Evolutionary conservation across 164 flowering plant genomes (phyloP), one percentile per base, ranked within the genome.

Genomic region (Vitis rotundifolia): DNA sequence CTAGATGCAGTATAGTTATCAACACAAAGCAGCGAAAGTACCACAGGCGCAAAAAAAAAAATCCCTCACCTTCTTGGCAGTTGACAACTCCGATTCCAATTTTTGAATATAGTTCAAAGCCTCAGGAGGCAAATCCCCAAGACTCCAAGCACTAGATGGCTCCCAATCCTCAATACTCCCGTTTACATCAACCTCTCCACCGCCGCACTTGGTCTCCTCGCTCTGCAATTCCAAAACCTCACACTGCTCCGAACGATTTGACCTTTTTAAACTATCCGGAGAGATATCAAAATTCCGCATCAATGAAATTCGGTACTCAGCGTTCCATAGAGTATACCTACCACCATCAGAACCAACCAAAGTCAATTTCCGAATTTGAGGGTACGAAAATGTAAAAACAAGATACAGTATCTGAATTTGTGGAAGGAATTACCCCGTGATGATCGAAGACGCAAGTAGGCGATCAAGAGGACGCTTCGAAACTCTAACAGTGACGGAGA

Each of bases 311-410:
- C 98, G 76, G 66, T 91, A 93, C 81, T 93, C 98, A 57, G 96
- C 96, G 71, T 89, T 93, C 98, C 98, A 91, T 77, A 93, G 68
- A 2, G 98, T 93, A 76, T 93, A 93, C 85, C 98, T 93, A 78
- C 51, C 15, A 73, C 64, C 14, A 11, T 44, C 54, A 49, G 11
- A 57, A 6, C 49, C 15, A 55, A 4, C 53, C 53, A 57, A 60
- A 58, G 59, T 52, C 60, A 64, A 59, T 47, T 31, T 19, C 9
- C 26, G 5, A 51, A 50, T 10, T 64, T 16, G 37, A 51, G 11
- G 12, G 11, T 14, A 68, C 44, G 7, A 58, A 55, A 11, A 65
- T 53, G 14, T 10, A 59, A 57, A 64, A 5, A 49, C 44, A 1
- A 18, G 18, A 49, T 19, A 11, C 56, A 64, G n/a, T 49, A 49